Conservation (phyloP, 768 basidiomycete species). For the Fomitopsis serialis region DNA sequence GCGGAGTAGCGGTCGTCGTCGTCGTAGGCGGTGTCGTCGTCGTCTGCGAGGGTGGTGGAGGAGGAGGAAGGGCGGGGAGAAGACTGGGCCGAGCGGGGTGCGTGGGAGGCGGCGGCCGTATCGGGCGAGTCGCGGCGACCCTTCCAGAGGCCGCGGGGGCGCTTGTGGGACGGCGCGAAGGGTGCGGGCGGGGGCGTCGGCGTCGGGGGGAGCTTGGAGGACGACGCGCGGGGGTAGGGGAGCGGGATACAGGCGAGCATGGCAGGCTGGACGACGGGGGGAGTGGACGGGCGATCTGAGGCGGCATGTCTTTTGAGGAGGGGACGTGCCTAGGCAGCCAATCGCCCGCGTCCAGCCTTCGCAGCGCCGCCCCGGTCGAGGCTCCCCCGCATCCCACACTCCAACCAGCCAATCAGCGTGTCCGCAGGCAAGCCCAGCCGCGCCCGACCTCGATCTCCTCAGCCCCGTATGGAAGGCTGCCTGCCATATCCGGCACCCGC, state of each 20-base stretch:
- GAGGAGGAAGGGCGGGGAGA: neutral
- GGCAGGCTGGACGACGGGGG: neutral
- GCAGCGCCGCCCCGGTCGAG: no score
- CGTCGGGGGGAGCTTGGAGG: neutral
- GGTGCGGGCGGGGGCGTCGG: neutral
- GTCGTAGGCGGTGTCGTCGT: conserved; percentile 16
- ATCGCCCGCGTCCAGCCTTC: no score
- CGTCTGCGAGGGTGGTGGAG: conserved; percentile 4
- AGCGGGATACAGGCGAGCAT: neutral
- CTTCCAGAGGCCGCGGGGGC: conserved; percentile 25
- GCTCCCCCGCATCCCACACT: no score
- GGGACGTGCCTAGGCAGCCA: neutral
- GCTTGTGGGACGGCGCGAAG: conserved; percentile 14
- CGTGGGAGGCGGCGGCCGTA: conserved; percentile 2
- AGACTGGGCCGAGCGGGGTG: neutral
- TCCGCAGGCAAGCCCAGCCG: no score
- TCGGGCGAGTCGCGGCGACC: conserved; percentile 11
- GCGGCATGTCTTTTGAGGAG: neutral
- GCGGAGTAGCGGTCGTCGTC: conserved; percentile 15
- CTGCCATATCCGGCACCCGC: no score
- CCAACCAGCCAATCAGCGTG: no score
- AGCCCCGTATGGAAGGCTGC: no score
- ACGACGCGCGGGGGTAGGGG: neutral
- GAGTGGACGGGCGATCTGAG: neutral
- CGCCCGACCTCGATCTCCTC: no score